These are phyloP conservation scores for Ophiostoma ips DNA, from an alignment of 2,329 filamentous ascomycete genomes.

Conservation along the genomic window DNA sequence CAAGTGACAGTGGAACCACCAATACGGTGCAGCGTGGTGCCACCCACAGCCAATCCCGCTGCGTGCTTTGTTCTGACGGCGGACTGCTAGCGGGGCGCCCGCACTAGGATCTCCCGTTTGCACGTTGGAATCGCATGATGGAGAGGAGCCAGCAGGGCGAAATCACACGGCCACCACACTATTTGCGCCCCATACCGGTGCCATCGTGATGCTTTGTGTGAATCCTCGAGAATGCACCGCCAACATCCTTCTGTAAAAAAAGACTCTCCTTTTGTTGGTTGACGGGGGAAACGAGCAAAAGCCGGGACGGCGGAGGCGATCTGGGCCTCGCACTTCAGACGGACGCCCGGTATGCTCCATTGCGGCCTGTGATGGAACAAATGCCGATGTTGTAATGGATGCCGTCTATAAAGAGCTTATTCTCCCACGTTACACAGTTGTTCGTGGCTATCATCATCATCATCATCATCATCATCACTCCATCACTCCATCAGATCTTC, in stretches of 20 bases:
- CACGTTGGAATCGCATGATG: constrained; percentile 6
- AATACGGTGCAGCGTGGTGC: constrained; percentile 4
- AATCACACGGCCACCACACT: not conserved
- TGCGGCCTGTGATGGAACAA: too few species aligned
- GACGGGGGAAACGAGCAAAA: not conserved
- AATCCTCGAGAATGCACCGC: not conserved
- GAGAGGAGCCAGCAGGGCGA: not conserved
- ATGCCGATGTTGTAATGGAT: not conserved
- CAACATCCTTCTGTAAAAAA: not conserved
- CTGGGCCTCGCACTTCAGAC: not conserved
- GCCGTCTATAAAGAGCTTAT: not conserved
- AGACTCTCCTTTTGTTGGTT: too few species aligned
- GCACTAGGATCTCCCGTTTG: constrained; percentile 7
- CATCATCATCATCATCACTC: constrained; percentile 5
- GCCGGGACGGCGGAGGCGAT: not conserved
- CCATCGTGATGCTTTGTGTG: not conserved
- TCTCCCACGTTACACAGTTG: not conserved
- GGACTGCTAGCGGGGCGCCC: not conserved
- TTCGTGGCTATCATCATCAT: not conserved
- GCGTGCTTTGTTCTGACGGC: not conserved
- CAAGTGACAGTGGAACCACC: constrained; percentile 4
- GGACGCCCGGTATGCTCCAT: not conserved
- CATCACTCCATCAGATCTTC: constrained; percentile 2
- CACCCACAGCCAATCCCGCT: constrained; percentile 2
- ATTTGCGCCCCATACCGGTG: not conserved